Evolutionary conservation across 2,329 filamentous ascomycete species (phyloP).

Genomic region (Aspergillus pseudonomiae): DNA sequence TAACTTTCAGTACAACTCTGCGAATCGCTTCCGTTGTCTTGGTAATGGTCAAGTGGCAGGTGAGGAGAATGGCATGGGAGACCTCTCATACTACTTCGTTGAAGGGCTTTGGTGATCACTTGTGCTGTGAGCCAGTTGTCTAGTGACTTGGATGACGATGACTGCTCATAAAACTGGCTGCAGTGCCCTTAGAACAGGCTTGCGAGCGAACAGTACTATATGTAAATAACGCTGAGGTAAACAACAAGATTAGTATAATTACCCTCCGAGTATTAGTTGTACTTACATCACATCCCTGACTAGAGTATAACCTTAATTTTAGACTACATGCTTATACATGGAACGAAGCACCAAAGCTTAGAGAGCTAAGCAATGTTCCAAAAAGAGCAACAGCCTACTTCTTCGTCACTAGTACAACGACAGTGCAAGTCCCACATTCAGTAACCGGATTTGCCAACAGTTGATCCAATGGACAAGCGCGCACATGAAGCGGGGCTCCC

Average conservation of each 20-base stretch:
- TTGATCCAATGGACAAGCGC: not conserved
- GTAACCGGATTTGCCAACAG: not conserved
- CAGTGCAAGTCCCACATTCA: not conserved
- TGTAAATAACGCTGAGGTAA: too few species aligned
- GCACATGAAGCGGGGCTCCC: not conserved
- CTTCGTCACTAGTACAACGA: not conserved
- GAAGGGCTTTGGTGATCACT: not conserved
- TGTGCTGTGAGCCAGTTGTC: not conserved
- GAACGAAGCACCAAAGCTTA: not conserved
- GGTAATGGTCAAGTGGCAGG: slow-evolving; percentile 28
- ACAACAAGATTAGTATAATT: too few species aligned
- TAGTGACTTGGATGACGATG: not conserved
- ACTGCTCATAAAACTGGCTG: not conserved
- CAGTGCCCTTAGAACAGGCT: not conserved
- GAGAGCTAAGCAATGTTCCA: not conserved
- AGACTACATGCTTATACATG: too few species aligned
- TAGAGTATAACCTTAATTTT: too few species aligned
- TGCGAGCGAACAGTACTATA: too few species aligned
- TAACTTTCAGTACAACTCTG: slow-evolving; percentile 20
- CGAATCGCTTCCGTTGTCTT: slow-evolving; percentile 23
- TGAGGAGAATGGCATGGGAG: slow-evolving; percentile 40
- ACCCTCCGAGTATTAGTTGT: too few species aligned
- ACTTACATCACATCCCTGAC: too few species aligned
- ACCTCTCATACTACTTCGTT: slow-evolving; percentile 10
- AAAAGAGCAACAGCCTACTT: not conserved